Evolutionary conservation across 768 basidiomycete species (phyloP), one percentile per base, ranked within the genome.

Genomic region (Amanita jacksonii): DNA sequence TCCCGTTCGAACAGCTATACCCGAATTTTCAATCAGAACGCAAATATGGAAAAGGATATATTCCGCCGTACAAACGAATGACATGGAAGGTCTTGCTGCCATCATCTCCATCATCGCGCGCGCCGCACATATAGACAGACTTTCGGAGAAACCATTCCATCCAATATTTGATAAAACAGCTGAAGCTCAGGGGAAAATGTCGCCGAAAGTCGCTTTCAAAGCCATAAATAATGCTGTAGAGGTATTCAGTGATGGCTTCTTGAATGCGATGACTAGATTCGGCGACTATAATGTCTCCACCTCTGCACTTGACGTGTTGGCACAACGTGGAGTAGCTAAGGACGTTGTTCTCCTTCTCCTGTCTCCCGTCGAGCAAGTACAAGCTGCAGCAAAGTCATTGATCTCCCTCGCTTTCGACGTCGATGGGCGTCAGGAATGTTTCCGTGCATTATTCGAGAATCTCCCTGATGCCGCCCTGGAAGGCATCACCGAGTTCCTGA

Each of bases 341-440:
- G 65, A 79, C 36, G 61, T 83, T 34, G 74, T 82, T 47, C 58
- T 70, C 27, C 70, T 94, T 27, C 75, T 94, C 58, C 65, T 98
- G 24, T 97, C 91, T 15, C 92, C 94, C 0, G 69, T 81, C 23
- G 79, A 81, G 15, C 73, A 77, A 10, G 63, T 93, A 12, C 85
- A 86, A 52, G 66, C 70, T 34, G 79, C 84, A 8, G 85, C 82
- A 1, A 85, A 91, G 57, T 74, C 75, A 15, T 59, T 98, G n/a
- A 73, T 88, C 20, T 84, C 84, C 8, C 75, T 89, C 43, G 85
- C 90, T 0, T 93, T 85, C 53, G 86, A 94, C 51, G 86, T 81
- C n/a, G 89, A 93, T 54, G 80, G 77, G 20, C 85, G 96, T 34
- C 70, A 77, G 30, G 93, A 96, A 50, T 93, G 88, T 57, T 84